These are phyloP conservation scores for Herpetomonas muscarum DNA, from an alignment of 208 protist species.

Conservation along the genomic window DNA sequence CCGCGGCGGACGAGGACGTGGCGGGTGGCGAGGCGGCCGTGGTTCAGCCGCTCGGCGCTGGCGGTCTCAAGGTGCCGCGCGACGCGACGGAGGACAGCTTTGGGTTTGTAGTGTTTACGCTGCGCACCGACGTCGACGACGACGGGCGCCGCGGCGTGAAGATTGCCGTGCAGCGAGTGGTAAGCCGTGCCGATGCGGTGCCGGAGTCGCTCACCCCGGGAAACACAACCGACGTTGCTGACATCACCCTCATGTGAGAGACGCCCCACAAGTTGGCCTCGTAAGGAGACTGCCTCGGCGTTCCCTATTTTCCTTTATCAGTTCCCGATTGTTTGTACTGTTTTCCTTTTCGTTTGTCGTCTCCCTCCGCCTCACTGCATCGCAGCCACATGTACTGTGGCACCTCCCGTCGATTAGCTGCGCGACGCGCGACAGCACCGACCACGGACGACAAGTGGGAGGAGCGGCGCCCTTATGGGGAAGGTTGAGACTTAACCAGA, in stretches of 20 bases:
- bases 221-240: background rate
- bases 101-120: background rate
- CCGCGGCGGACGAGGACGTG: background rate
- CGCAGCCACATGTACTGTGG: background rate
- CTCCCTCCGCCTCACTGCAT: background rate
- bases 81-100: background rate
- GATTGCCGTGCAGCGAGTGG: background rate
- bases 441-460: too few relatives aligned
- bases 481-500: too few relatives aligned
- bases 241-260: background rate
- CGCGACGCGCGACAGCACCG: too few relatives aligned
- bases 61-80: too few relatives aligned
- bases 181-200: background rate
- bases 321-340: background rate
- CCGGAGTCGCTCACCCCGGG: background rate
- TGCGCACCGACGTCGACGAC: background rate
- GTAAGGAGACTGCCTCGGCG: too few relatives aligned
- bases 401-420: background rate
- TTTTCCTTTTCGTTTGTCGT: background rate
- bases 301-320: too few relatives aligned
- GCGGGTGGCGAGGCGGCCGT: slow-evolving; percentile 9
- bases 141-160: background rate
- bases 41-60: slow-evolving; percentile 5
- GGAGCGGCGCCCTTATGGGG: too few relatives aligned
- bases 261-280: too few relatives aligned